Evolutionary conservation across 2,329 filamentous ascomycete genomes (phyloP), one percentile per base, ranked within the genome.

Genomic region (Phialophora tarda): DNA sequence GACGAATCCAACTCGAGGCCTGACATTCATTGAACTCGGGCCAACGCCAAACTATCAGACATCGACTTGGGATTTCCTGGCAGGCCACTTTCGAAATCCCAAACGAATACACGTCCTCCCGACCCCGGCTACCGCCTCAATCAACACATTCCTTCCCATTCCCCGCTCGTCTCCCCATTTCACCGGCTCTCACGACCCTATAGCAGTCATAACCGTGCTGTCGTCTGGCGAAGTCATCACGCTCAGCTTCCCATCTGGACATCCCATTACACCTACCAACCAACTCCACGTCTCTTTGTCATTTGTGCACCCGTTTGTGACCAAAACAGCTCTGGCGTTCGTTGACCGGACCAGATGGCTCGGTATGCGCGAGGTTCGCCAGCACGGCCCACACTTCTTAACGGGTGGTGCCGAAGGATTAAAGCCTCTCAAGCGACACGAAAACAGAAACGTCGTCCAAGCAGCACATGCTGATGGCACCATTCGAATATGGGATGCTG

Each of bases 11-110:
- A 85, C 88, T 4, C 93, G 91, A 77, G 92, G 91, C 4, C 78
- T 99, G 68, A 96, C 91, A 0, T 94, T 98, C 71, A 84, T 98
- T 64, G 95, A 99, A 71, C 83, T 99, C 64, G 95, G 95, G 2
- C 80, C 88, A 56, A 97, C 94, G 6, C 95, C 95, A 0, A 89
- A 92, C 58, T 98, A 97, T 79, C 88, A 92, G 41, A 98, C 95
- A 4, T 94, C 93, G 10, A 89, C 91, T 3, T 98, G 93, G 92
- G 91, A 96, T 74, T 79, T 90, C 0, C 84, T 99, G 0, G 84
- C 88, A 0, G 86, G 88, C 50, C 92, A 97, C 77, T 91, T 96
- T 73, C 86, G 89, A 68, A 89, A 87, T n/a, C 85, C 86, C 5
- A 96, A 92, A 75, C 83, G 86, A 21, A 87, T 90, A 66, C 84